A percentile compares a stretch with the other conserved stretches of the same genome.
Conservation (phyloP, 148 eudicot species). For the Camellia sinensis region DNA sequence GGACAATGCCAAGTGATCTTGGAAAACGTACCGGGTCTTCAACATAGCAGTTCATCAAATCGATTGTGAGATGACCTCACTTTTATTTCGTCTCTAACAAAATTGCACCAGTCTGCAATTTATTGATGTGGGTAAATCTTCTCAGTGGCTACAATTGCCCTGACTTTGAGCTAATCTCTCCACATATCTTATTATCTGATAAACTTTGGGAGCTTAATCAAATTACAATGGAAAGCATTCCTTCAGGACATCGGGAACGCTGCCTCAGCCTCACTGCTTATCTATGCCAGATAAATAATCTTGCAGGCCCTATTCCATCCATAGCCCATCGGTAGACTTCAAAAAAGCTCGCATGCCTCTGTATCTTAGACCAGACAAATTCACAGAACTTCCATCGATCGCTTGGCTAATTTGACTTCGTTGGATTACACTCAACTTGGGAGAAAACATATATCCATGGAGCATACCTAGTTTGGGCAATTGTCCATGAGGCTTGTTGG, state of each 20-base stretch:
- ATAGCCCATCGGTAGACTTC: too few species aligned
- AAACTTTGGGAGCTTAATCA: not conserved
- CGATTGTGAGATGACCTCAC: not conserved
- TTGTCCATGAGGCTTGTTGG: not conserved
- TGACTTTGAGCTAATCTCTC: not conserved
- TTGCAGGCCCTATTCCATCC: too few species aligned
- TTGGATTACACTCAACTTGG: not conserved
- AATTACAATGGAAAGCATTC: not conserved
- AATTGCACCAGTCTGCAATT: not conserved
- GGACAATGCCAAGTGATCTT: slow-evolving; percentile 8
- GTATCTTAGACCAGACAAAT: not conserved
- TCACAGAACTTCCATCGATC: slow-evolving; percentile 3
- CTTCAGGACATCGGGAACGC: not conserved
- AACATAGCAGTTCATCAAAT: not conserved
- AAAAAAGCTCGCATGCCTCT: not conserved
- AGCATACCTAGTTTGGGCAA: slow-evolving; percentile 19
- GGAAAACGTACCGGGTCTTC: not conserved
- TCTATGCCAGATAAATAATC: too few species aligned
- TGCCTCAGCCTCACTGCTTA: too few species aligned
- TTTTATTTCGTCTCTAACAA: slow-evolving; percentile 4
- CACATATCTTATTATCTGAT: not conserved
- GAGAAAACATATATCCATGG: not conserved
- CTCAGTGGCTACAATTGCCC: slow-evolving; percentile 6
- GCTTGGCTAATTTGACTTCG: slow-evolving; percentile 5
- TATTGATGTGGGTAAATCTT: not conserved